Evolutionary conservation across 441 rosid species (phyloP).

Genomic region (Aleurites moluccanus): DNA sequence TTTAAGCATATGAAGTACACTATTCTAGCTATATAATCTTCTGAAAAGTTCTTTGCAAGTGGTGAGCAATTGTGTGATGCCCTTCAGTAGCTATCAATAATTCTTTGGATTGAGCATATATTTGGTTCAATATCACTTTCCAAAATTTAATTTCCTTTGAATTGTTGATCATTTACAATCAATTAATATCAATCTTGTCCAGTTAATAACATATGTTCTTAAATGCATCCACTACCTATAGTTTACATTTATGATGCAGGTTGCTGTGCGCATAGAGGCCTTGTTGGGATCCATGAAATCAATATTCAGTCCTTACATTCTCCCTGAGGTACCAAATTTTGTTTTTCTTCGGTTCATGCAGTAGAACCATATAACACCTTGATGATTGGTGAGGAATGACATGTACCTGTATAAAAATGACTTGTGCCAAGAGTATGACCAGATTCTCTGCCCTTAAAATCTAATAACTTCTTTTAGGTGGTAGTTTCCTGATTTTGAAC

Average conservation of each 20-base stretch:
- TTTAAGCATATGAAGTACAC: too few species aligned
- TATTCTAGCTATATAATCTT: not conserved
- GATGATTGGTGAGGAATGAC: not conserved
- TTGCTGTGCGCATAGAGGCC: constrained; percentile 62
- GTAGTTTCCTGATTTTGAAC: not conserved
- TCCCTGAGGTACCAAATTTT: constrained; percentile 48
- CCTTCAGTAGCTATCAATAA: not conserved
- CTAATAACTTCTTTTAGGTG: not conserved
- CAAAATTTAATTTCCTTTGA: not conserved
- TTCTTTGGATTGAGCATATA: not conserved
- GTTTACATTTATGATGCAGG: constrained; percentile 39
- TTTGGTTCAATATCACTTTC: not conserved
- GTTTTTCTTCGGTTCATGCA: not conserved
- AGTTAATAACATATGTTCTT: not conserved
- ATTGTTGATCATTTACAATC: not conserved
- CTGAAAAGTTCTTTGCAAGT: constrained; percentile 5
- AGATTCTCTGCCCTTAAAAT: not conserved
- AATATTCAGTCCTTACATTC: constrained; percentile 51
- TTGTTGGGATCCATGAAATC: constrained; percentile 53
- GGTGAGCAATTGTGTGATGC: constrained; percentile 2
- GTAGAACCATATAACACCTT: not conserved
- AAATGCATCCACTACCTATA: not conserved
- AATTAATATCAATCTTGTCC: not conserved
- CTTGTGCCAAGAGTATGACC: not conserved
- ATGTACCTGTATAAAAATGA: not conserved